Base-by-base conservation (phyloP, 495 filamentous ascomycete genomes). In the Platismatia glauca region DNA sequence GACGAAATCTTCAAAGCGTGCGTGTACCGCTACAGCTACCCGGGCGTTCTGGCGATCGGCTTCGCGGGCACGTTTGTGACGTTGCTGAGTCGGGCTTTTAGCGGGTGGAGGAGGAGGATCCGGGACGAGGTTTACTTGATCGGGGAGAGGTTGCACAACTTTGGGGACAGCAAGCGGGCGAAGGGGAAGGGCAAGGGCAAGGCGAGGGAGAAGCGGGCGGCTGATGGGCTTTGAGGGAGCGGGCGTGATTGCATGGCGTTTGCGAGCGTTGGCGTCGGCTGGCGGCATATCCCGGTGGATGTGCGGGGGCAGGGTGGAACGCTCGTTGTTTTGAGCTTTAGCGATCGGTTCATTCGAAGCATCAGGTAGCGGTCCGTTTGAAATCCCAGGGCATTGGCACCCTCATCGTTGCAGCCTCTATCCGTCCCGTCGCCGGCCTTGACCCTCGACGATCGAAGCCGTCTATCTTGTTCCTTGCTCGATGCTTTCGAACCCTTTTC, bases 91-190 rank as follows among this genome's bases (percentile, higher is more conserved):
- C 77, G 79, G 59, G 74, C 86, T 46, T 73, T 92, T 44, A 82
- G 83, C 31, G 77, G 81, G 48, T 98, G 94, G 94, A 84, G 88
- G 70, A 80, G 84, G 69, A 84, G 84, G 66, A 91, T 99, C 56
- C 77, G 87, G 38, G 94, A 99, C 70, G 94, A 99, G 74, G 93
- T 95, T 11, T 99, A 97, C 69, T 76, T 97, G 65, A 94, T 97
- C 69, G 94, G 94, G 3, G 91, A 97, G 76, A 77, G 91, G 38
- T 75, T 99, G 65, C 93, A 97, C 71, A 97, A 97, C 71, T 94
- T 94, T 74, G 89, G 89, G 3, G 90, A 86, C 63, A 74, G 64
- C 70, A 76, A 56, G 50, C 35, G 60, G 44, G 44, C 35, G 20
- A 62, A 63, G 31, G 64, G 55, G 3, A 66, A 66, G 56, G 58